Percentiles rank a stretch among this genome's conserved stretches.
Evolutionary conservation across 1,284 basidiomycete genomes (phyloP).

Genomic region (Heliocybe sulcata): DNA sequence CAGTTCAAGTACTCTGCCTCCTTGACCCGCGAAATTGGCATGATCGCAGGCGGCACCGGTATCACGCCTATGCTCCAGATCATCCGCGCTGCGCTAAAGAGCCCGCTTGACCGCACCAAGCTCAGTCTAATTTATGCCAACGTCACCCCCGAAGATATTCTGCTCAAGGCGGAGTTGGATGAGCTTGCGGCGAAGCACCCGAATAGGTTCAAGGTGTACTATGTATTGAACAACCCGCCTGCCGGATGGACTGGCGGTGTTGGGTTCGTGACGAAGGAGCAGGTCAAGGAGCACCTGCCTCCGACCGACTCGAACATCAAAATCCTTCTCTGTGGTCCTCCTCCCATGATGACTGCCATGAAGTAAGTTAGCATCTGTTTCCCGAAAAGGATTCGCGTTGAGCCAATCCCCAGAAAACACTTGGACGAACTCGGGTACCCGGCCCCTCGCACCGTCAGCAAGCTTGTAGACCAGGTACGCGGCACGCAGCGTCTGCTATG

Average conservation of each 20-base stretch:
- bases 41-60: constrained; percentile 96
- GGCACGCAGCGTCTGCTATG: not conserved
- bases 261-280: constrained; percentile 93
- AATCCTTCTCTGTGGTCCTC: constrained; percentile 87
- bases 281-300: constrained; percentile 75
- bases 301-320: constrained; percentile 64
- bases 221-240: constrained; percentile 93
- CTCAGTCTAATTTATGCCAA: constrained; percentile 93
- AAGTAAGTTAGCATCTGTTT: constrained; percentile 54
- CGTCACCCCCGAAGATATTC: constrained; percentile 83
- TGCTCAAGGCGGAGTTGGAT: constrained; percentile 85
- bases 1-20: constrained; percentile 78
- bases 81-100: constrained; percentile 84
- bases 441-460: constrained; percentile 85
- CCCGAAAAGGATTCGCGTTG: constrained; percentile 2
- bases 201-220: constrained; percentile 76
- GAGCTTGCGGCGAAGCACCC: constrained; percentile 64
- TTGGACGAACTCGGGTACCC: constrained; percentile 85
- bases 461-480: constrained; percentile 82
- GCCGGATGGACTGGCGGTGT: constrained; percentile 80
- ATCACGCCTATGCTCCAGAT: constrained; percentile 99
- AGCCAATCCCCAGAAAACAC: constrained; percentile 57
- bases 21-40: constrained; percentile 74
- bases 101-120: constrained; percentile 78
- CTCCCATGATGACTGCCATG: constrained; percentile 96